Evolutionary conservation across 208 protist genomes (phyloP).

Genomic region (Trypanosoma vivax): DNA sequence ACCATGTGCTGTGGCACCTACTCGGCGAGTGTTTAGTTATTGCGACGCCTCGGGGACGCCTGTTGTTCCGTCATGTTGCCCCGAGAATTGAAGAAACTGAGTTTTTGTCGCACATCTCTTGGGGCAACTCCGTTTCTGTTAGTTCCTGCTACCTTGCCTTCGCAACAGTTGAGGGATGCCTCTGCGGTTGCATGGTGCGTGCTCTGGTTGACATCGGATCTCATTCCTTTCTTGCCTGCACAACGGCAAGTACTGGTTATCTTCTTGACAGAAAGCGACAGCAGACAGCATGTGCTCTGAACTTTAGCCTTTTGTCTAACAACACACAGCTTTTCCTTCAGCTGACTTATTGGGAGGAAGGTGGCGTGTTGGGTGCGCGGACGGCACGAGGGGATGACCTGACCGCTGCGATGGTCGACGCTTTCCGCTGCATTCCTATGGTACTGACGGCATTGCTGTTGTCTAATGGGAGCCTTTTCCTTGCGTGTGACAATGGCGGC

Average conservation of each 20-base stretch:
- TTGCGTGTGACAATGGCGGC: conserved; percentile 34
- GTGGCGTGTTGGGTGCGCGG: conserved; percentile 12
- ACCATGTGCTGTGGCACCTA: conserved; percentile 59
- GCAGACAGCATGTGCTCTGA: no score
- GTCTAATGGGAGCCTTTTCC: conserved; percentile 42
- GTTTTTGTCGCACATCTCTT: not conserved
- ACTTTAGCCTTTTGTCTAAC: no score
- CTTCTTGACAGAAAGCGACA: no score
- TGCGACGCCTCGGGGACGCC: conserved; percentile 28
- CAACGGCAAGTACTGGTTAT: no score
- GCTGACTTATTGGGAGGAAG: conserved; percentile 17
- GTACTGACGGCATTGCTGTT: conserved; percentile 45
- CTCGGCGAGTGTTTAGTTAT: conserved; percentile 41
- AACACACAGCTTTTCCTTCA: conserved; percentile 35
- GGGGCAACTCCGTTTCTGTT: conserved; percentile 7
- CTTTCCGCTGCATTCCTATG: conserved; percentile 22
- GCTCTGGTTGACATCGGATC: no score
- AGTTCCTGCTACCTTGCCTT: no score
- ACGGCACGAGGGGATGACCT: conserved; percentile 1
- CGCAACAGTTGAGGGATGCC: no score
- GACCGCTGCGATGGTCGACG: conserved; percentile 41
- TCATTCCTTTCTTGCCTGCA: no score
- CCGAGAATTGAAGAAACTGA: conserved; percentile 10
- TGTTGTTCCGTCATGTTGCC: conserved; percentile 45
- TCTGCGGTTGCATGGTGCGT: no score